phyloP scores from a whole-genome alignment of 169 alveolate genomes.

The Cryptosporidium muris region DNA sequence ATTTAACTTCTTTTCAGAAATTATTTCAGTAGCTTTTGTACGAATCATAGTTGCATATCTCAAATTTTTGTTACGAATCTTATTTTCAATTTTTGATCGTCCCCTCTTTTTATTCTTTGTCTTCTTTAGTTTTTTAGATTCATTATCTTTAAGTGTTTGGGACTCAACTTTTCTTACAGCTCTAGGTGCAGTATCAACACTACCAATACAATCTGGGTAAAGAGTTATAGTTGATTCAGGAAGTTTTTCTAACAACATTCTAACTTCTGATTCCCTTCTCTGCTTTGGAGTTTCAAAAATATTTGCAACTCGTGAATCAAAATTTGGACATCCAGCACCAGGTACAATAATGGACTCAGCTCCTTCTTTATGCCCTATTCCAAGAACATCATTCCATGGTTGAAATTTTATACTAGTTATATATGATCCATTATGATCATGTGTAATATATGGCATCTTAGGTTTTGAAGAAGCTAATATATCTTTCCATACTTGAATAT shows the following conservation, averaged over 20 bases:
- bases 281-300: conserved; percentile 87
- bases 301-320: conserved; percentile 88
- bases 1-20: conserved; percentile 8
- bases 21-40: conserved; percentile 38
- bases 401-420: conserved; percentile 85
- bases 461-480: conserved; percentile 77
- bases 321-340: conserved; percentile 93
- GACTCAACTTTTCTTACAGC: conserved; percentile 79
- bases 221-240: conserved; percentile 91
- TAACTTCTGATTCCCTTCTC: conserved; percentile 88
- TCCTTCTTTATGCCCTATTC: conserved; percentile 90
- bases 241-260: conserved; percentile 89
- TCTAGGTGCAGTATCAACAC: conserved; percentile 82
- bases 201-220: conserved; percentile 87
- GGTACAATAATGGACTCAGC: conserved; percentile 91
- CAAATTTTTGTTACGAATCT: conserved; percentile 26
- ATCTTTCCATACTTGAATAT: conserved; percentile 89
- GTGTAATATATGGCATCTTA: conserved; percentile 87
- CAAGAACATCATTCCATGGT: conserved; percentile 93
- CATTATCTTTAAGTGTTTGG: conserved; percentile 51
- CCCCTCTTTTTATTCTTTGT: conserved; percentile 60
- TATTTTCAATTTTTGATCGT: conserved; percentile 37
- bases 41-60: conserved; percentile 42
- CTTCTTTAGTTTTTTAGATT: conserved; percentile 54
- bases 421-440: conserved; percentile 76